Evolutionary conservation across 2,329 filamentous ascomycete species (phyloP), one percentile per base, ranked within the genome.

Genomic region (Xylariaceae sp.): DNA sequence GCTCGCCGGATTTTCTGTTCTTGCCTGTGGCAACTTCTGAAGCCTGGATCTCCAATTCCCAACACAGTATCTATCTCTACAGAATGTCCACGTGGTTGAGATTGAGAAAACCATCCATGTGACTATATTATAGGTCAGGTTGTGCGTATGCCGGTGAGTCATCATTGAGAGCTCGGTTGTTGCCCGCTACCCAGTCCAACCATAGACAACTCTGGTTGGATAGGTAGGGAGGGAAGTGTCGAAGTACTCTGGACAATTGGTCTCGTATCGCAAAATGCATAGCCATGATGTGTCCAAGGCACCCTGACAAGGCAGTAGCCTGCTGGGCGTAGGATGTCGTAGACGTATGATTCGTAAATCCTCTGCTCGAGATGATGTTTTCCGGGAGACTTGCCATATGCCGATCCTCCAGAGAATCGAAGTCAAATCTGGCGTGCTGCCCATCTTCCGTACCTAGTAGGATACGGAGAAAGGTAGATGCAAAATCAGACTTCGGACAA

Each of bases 201-300:
- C 34, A 21, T 35, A 27, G 29, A 30, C 33, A 36, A 39, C 33
- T 36, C 31, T 30, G 37, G 39, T 40, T 42, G 37, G 24, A 26
- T n/a, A 22, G 39, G 41, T 31, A 32, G 36, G 37, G 37, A 36
- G 39, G 37, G 42, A 36, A 39, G 36, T 38, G 41, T 42, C 27
- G 37, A 38, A 38, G 31, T 37, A 32, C 38, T 44, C 38, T 34
- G 39, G 39, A 48, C 43, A 33, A 38, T 42, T 40, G 43, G 44
- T 38, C 37, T 44, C 59, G 63, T 68, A 69, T 68, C 64, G 67
- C 68, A 72, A 72, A 71, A 72, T 64, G 59, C 64, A 64, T 74
- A 75, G 74, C 57, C 65, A 73, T 74, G 59, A 72, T 67, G 63
- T 75, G 67, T 75, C 71, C 71, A 75, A 75, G 65, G 61, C 67